Evolutionary conservation across 1,284 basidiomycete species (phyloP).

Genomic region (Pyrrhoderma lamaoense): DNA sequence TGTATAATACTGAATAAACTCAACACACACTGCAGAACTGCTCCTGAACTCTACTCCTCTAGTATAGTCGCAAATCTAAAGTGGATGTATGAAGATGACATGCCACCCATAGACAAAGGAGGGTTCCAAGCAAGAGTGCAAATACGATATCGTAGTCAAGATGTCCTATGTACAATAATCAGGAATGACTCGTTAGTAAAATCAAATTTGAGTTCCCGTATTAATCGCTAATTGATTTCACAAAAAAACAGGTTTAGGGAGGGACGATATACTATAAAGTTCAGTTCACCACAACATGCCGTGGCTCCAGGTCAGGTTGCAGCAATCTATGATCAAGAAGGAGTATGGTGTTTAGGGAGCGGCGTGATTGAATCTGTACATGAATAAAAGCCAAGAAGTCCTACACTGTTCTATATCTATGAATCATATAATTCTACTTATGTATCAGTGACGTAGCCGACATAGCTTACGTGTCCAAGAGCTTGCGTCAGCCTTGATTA

Average conservation of each 20-base stretch:
- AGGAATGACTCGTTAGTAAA: constrained; percentile 21
- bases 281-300: constrained; percentile 55
- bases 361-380: constrained; percentile 46
- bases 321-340: constrained; percentile 52
- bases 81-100: constrained; percentile 70
- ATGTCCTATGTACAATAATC: constrained; percentile 42
- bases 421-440: no score
- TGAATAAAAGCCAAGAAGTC: no score
- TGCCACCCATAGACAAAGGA: constrained; percentile 39
- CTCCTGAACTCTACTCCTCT: neutral
- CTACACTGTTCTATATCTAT: no score
- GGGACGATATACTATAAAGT: constrained; percentile 33
- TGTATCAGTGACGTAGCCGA: no score
- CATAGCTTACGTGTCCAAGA: no score
- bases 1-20: neutral
- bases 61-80: constrained; percentile 50
- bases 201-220: neutral
- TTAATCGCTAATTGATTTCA: neutral
- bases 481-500: no score
- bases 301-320: constrained; percentile 80
- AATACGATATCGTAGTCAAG: constrained; percentile 65
- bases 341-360: constrained; percentile 78
- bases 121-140: constrained; percentile 53
- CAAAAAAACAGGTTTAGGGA: constrained; percentile 2
- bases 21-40: neutral